phyloP scores from a whole-genome alignment of 192 early-diverging fungal genomes.

The Physocladia obscura region DNA sequence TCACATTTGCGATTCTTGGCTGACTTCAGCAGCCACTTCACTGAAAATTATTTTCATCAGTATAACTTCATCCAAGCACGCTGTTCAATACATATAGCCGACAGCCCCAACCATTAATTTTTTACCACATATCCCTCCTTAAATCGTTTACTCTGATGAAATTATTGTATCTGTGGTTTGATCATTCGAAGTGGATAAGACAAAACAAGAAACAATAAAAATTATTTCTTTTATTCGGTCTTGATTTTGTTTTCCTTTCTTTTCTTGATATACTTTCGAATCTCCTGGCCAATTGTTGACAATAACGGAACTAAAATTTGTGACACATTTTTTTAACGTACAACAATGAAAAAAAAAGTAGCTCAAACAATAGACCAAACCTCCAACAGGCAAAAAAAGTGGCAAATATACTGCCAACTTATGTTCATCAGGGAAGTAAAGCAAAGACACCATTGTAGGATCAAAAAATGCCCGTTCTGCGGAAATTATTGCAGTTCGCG shows the following conservation, averaged over 20 bases:
- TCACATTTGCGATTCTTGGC: no score
- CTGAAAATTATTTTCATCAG: no score
- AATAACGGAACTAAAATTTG: slow-evolving; percentile 17
- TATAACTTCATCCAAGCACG: no score
- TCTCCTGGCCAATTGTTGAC: slow-evolving; percentile 4
- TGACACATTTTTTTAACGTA: background rate
- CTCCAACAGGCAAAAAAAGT: slow-evolving; percentile 78
- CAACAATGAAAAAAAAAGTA: slow-evolving; percentile 24
- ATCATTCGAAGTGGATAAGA: background rate
- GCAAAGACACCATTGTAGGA: slow-evolving; percentile 94
- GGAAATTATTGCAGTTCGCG: slow-evolving; percentile 61
- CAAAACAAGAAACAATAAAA: background rate
- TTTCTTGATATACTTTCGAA: slow-evolving; percentile 2
- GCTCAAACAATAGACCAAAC: slow-evolving; percentile 65
- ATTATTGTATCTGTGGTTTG: no score
- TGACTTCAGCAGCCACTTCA: no score
- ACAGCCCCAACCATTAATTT: no score
- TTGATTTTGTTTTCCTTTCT: slow-evolving; percentile 11
- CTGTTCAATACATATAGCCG: no score
- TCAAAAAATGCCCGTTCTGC: slow-evolving; percentile 95
- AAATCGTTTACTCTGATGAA: no score
- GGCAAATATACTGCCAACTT: slow-evolving; percentile 92
- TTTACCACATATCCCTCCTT: no score
- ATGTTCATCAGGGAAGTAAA: slow-evolving; percentile 98
- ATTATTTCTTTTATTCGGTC: slow-evolving; percentile 11